A percentile compares a stretch with the other conserved stretches of the same genome.
These are phyloP conservation scores for Mycogone perniciosa DNA, from an alignment of 2,329 filamentous ascomycete species.

Conservation along the genomic window DNA sequence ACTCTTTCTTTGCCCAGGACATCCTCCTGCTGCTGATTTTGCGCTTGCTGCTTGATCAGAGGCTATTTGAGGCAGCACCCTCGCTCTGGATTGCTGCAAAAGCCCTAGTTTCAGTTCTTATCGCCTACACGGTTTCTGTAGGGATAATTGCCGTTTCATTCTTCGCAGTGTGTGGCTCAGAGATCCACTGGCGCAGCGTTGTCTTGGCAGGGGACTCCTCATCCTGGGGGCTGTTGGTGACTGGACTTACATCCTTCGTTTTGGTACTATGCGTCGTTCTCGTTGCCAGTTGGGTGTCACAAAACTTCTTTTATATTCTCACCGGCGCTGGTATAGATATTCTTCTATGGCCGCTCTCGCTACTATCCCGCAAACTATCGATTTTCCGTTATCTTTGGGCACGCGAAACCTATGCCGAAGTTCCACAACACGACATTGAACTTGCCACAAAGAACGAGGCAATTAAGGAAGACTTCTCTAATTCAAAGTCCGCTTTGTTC, in stretches of 20 bases:
- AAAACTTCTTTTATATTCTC: constrained; percentile 18
- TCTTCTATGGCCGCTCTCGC: constrained; percentile 14
- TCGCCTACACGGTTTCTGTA: constrained; percentile 17
- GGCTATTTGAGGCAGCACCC: not conserved
- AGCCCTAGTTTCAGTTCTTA: constrained; percentile 11
- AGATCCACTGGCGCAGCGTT: constrained; percentile 25
- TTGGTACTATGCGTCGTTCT: constrained; percentile 12
- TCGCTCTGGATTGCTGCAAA: constrained; percentile 1
- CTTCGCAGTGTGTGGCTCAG: constrained; percentile 24
- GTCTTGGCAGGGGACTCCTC: constrained; percentile 20
- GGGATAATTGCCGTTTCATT: constrained; percentile 24
- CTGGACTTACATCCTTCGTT: constrained; percentile 19
- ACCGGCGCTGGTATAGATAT: constrained; percentile 18
- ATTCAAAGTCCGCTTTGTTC: constrained; percentile 1
- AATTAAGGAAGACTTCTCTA: constrained; percentile 4
- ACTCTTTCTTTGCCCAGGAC: constrained; percentile 23
- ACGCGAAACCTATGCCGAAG: constrained; percentile 2
- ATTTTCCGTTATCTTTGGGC: too few species aligned
- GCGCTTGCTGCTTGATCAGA: constrained; percentile 15
- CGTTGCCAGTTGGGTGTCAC: constrained; percentile 16
- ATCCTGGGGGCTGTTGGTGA: constrained; percentile 20
- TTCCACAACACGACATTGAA: constrained; percentile 11
- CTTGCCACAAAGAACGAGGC: not conserved
- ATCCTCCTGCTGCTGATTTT: constrained; percentile 17
- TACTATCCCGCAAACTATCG: constrained; percentile 8